These are phyloP conservation scores for Pleomassaria siparia DNA, from an alignment of 2,329 filamentous ascomycete species.

Conservation along the genomic window DNA sequence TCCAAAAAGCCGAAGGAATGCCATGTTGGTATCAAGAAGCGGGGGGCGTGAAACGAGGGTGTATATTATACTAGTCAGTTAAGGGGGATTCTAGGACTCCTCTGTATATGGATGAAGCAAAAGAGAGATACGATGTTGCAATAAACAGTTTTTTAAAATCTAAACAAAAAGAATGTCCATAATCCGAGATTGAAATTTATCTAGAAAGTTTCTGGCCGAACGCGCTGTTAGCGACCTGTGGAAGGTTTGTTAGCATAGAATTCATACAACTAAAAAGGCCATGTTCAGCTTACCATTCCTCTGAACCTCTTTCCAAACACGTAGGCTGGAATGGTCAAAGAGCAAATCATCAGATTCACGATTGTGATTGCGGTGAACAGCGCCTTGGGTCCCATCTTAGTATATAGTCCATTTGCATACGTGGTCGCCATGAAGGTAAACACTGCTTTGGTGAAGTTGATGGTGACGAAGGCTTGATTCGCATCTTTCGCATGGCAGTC, in stretches of 20 bases:
- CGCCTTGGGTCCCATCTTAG: constrained; percentile 57
- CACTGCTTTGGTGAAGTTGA: constrained; percentile 46
- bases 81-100: no score
- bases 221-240: constrained; percentile 9
- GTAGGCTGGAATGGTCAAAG: constrained; percentile 70
- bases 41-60: no score
- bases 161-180: no score
- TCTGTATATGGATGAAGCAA: no score
- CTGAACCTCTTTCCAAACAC: constrained; percentile 14
- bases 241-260: not conserved
- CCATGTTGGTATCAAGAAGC: no score
- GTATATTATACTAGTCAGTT: no score
- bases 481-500: constrained; percentile 45
- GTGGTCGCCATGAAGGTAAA: constrained; percentile 65
- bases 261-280: not conserved
- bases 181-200: not conserved
- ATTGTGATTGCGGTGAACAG: constrained; percentile 70
- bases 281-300: constrained; percentile 6
- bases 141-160: no score
- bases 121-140: no score
- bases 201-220: constrained; percentile 8
- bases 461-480: constrained; percentile 46
- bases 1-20: no score
- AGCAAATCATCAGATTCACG: constrained; percentile 74
- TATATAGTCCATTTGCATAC: constrained; percentile 76